These are phyloP conservation scores for Kuraishia capsulata DNA, from an alignment of 805 yeast genomes.

Conservation along the genomic window DNA sequence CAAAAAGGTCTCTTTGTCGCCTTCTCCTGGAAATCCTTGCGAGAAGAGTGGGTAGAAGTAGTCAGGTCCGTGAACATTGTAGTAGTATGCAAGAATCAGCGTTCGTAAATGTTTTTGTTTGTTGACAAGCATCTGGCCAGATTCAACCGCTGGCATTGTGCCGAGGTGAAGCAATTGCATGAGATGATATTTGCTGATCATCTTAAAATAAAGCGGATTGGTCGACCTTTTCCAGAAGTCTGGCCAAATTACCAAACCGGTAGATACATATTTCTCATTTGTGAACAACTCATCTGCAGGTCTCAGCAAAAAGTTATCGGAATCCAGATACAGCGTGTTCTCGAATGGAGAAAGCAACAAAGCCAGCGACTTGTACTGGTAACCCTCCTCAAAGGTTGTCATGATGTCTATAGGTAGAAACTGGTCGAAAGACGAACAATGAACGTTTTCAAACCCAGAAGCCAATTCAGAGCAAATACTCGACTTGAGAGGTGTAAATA, in stretches of 20 bases:
- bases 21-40: slow-evolving; percentile 72
- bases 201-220: slow-evolving; percentile 38
- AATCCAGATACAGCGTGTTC: slow-evolving; percentile 36
- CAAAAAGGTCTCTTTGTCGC: slow-evolving; percentile 71
- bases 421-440: slow-evolving; percentile 34
- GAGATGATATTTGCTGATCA: slow-evolving; percentile 34
- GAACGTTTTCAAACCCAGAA: slow-evolving; percentile 25
- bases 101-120: slow-evolving; percentile 52
- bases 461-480: slow-evolving; percentile 34
- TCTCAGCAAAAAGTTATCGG: slow-evolving; percentile 33
- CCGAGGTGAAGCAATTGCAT: slow-evolving; percentile 52
- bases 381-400: slow-evolving; percentile 20
- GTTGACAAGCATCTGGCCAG: slow-evolving; percentile 60
- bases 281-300: slow-evolving; percentile 32
- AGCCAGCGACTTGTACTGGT: slow-evolving; percentile 43
- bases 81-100: slow-evolving; percentile 49
- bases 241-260: slow-evolving; percentile 52
- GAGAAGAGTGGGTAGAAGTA: slow-evolving; percentile 61
- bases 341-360: slow-evolving; percentile 35
- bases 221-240: slow-evolving; percentile 63
- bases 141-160: slow-evolving; percentile 43
- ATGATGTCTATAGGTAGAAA: slow-evolving; percentile 15
- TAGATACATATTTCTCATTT: slow-evolving; percentile 29
- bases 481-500: slow-evolving; percentile 31
- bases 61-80: slow-evolving; percentile 57